Base-by-base conservation (phyloP, 495 filamentous ascomycete species). In the Aspergillus panamensis region DNA sequence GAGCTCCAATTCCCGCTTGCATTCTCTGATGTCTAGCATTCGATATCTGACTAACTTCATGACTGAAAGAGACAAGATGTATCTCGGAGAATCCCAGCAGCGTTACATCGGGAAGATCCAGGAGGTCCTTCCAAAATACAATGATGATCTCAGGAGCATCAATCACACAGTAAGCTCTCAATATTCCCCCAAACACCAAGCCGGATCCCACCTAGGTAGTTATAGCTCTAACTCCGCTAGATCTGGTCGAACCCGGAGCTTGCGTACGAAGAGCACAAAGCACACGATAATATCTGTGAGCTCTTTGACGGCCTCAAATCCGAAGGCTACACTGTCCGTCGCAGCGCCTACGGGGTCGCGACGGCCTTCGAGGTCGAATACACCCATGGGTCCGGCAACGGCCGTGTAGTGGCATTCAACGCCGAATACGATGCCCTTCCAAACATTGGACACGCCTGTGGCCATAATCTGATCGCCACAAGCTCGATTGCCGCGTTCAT, bases 401-500 rank as follows among this genome's bases (percentile, higher is more conserved):
- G 83, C 0, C 80, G 78, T 0, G 65, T 77, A 0, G 71, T 87
- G 13, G 77, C 74, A 71, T 76, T 77, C 67, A 77, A 77, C 49
- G 76, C 74, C 0, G 76, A 79, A 64, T 78, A 78, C 43, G 82
- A 85, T 58, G 81, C 82, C 0, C 71, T 85, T 16, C 83, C 83
- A 0, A 73, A 63, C 2, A 81, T 88, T 37, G 86, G 84, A 35
- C 86, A 89, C 61, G 84, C 84, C 0, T 88, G 85, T 55, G 85
- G 86, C 6, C 86, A 88, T 69, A 88, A 88, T 53, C 80, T 89
- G 1, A 89, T 88, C 57, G 80, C 85, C 6, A 86, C 77, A 0
- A 80, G 79, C 60, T 71, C 71, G 1, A 70, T 80, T n/a, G 71
- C 74, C 0, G 70, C 75, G 0, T 77, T 75, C 39, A 62, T 71